These are phyloP conservation scores for Aphelidium insulamus DNA, from an alignment of 371 early-diverging fungal species.

Conservation along the genomic window DNA sequence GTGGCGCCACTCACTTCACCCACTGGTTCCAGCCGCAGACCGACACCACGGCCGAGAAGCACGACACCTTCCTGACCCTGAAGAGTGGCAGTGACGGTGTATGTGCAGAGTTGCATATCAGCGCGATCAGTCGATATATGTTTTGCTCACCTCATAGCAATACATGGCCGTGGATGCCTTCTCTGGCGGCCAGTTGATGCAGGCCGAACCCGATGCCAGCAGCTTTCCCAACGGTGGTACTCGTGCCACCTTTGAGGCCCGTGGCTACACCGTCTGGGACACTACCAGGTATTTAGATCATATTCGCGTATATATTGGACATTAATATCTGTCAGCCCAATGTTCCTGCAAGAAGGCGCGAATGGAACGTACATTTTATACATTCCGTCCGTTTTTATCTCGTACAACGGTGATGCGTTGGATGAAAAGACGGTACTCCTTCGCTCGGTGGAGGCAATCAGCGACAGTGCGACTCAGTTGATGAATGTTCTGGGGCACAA, in stretches of 20 bases:
- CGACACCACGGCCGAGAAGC: conserved; percentile 94
- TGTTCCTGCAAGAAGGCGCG: conserved; percentile 82
- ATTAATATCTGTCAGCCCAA: conserved; percentile 36
- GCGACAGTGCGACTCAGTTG: conserved; percentile 51
- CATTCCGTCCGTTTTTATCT: conserved; percentile 92
- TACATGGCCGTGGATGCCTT: conserved; percentile 72
- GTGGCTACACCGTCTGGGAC: conserved; percentile 98
- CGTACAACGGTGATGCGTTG: conserved; percentile 93
- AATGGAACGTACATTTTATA: conserved; percentile 77
- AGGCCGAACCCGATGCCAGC: conserved; percentile 97
- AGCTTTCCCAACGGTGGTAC: conserved; percentile 96
- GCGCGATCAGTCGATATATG: too few species aligned
- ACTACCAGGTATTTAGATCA: conserved; percentile 23
- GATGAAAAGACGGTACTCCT: conserved; percentile 94
- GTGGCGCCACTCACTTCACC: conserved; percentile 87
- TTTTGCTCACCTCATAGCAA: too few species aligned
- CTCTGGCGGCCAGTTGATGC: conserved; percentile 86
- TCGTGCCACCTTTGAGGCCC: conserved; percentile 93
- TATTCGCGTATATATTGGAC: neutral
- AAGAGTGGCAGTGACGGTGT: conserved; percentile 26
- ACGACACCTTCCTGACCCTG: conserved; percentile 85
- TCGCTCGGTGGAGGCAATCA: conserved; percentile 64
- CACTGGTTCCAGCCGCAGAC: conserved; percentile 99
- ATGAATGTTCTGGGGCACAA: conserved; percentile 41
- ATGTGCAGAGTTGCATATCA: neutral